These are phyloP conservation scores for Nothophytophthora sp. DNA, from an alignment of 352 stramenopile species.

Conservation along the genomic window DNA sequence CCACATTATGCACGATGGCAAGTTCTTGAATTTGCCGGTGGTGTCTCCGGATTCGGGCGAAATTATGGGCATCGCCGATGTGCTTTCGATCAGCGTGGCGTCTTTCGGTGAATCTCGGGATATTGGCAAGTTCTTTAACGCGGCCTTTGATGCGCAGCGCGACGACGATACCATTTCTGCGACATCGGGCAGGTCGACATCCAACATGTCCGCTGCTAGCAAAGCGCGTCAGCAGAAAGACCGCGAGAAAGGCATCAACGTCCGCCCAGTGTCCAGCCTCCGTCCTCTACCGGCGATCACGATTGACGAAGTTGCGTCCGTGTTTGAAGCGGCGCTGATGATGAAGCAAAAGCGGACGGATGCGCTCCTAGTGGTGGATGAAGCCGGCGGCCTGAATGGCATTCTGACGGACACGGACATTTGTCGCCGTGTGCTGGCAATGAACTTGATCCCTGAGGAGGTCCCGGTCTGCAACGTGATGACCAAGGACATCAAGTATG, in stretches of 20 bases:
- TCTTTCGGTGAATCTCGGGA: slow-evolving; percentile 81
- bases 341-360: slow-evolving; percentile 94
- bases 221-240: slow-evolving; percentile 75
- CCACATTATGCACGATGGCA: slow-evolving; percentile 98
- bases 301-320: slow-evolving; percentile 68
- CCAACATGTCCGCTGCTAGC: slow-evolving; percentile 57
- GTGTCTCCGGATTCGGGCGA: slow-evolving; percentile 74
- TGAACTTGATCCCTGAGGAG: slow-evolving; percentile 72
- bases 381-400: slow-evolving; percentile 84
- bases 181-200: slow-evolving; percentile 58
- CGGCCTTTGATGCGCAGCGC: slow-evolving; percentile 74
- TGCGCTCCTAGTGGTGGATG: slow-evolving; percentile 92
- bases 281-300: slow-evolving; percentile 78
- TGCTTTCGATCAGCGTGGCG: slow-evolving; percentile 74
- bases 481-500: slow-evolving; percentile 96
- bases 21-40: slow-evolving; percentile 97
- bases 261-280: slow-evolving; percentile 82
- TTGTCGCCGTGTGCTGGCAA: slow-evolving; percentile 90
- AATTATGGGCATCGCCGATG: slow-evolving; percentile 82
- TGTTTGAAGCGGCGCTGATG: slow-evolving; percentile 88
- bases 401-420: slow-evolving; percentile 98
- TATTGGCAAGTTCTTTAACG: slow-evolving; percentile 80
- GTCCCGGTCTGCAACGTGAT: slow-evolving; percentile 91
- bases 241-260: slow-evolving; percentile 73
- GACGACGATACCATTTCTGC: slow-evolving; percentile 51